Evolutionary conservation across 2,329 filamentous ascomycete species (phyloP), one percentile per base, ranked within the genome.

Genomic region (Curvularia lunata): DNA sequence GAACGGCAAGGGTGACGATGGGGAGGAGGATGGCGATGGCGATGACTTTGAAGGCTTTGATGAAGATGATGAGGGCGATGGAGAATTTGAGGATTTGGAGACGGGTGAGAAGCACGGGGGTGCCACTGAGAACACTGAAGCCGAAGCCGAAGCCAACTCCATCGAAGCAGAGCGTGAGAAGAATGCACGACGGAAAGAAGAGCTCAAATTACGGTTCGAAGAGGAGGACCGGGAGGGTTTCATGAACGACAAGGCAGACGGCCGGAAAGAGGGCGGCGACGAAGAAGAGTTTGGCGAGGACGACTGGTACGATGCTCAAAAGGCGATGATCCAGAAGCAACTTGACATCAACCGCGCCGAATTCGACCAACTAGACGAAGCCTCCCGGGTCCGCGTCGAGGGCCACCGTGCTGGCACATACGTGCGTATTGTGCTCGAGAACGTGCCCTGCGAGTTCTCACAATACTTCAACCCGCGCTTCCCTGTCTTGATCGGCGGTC

Each of bases 141-240:
- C 78, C 28, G 69, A 76, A 16, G 73, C 81, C 8, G 79, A 80
- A 9, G 79, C 80, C 8, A 79, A 82, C 38, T 81, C 83, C 47
- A 83, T 98, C n/a, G 92, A 94, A 61, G 90, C 88, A 3, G 95
- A 99, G 79, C 90, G 95, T 66, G 91, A 92, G 67, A 90, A 87
- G 77, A 99, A 99, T 70, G 95, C 95, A 1, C 87, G 88, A 64
- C 85, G 91, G 64, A 99, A 99, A 77, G 95, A 97, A 78, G 95
- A 99, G 75, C 85, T 99, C 52, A 96, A 92, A 74, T 82, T 96
- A 51, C 88, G 96, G 1, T 99, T 99, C 72, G 95, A 99, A 72
- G 93, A 98, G 77, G 95, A 99, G 81, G 95, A 99, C 73, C 86
- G 91, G n/a, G 95, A 99, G 74, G 95, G 95, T 0, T 93, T 97